Evolutionary conservation across 2,329 filamentous ascomycete genomes (phyloP).

Genomic region (Colletotrichum sojae): DNA sequence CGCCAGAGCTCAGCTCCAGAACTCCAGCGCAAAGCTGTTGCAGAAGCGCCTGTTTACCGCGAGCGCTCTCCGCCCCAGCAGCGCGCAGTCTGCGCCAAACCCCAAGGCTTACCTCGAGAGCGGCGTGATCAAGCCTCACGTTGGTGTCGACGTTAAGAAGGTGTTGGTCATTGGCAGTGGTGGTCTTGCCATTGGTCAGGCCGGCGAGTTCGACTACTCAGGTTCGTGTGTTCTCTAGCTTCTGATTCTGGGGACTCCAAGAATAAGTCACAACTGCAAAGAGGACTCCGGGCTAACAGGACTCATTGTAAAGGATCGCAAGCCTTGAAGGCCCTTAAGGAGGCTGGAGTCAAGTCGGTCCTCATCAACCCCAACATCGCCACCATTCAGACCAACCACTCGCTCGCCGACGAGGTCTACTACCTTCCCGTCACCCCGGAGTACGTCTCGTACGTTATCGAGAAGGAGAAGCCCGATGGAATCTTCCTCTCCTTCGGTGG

Average conservation of each 20-base stretch:
- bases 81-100: conserved; percentile 79
- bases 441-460: conserved; percentile 98
- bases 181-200: conserved; percentile 96
- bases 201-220: conserved; percentile 98
- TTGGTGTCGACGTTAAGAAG: conserved; percentile 93
- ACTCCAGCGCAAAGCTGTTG: conserved; percentile 47
- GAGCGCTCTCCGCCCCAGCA: conserved; percentile 59
- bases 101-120: conserved; percentile 91
- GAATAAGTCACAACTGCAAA: conserved; percentile 35
- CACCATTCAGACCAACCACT: conserved; percentile 97
- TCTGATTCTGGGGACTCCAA: conserved; percentile 4
- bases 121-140: conserved; percentile 84
- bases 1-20: conserved; percentile 51
- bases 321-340: conserved; percentile 96
- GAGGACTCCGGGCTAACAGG: conserved; percentile 34
- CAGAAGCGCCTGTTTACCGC: conserved; percentile 66
- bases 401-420: conserved; percentile 96
- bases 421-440: conserved; percentile 98
- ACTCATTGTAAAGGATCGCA: conserved; percentile 79
- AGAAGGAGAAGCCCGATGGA: conserved; percentile 94
- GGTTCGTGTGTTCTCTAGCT: conserved; percentile 70
- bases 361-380: conserved; percentile 99
- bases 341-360: conserved; percentile 91
- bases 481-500: conserved; percentile 98
- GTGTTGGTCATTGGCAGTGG: conserved; percentile 96